Base-by-base conservation (phyloP, 129 eudicot species). In the Flaveria sonorensis region DNA sequence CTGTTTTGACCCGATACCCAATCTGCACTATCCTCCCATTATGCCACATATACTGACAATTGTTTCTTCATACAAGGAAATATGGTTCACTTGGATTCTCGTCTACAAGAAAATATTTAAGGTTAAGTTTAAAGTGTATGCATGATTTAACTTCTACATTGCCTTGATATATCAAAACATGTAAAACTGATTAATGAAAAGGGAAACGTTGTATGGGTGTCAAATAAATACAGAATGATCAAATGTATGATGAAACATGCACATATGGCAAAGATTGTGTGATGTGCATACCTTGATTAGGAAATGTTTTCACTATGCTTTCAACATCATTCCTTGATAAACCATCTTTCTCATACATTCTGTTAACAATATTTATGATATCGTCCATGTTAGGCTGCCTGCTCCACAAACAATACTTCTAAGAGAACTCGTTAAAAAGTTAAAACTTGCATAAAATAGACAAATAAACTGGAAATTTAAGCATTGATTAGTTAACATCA, bases 291-390 rank as follows among this genome's bases (percentile, higher is more conserved):
- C 98, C 98, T 94, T 94, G 97, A 85, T 94, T 89, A 61, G 98
- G 98, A 84, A 94, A 94, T 68, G 94, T 87, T 46, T 81, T 77
- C 57, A 91, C 98, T 73, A 94, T 68, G 70, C 66, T 76, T 66
- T 74, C 79, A 77, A 94, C 98, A 81, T 91, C 96, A 67, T 87
- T 88, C 87, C 45, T 84, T 70, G 92, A 87, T 77, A 94, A 86
- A 71, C 97, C 97, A 80, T 94, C 97, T 83, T 89, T 94, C 93
- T 88, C 92, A 55, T 94, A 94, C 97, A 91, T 94, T 82, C 98
- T 88, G 47, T 80, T 56, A 56, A 94, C 97, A 87, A 94, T 89
- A 81, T 94, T 94, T 65, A 94, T 78, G 83, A 94, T 94, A 81
- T 94, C 98, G 68, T 94, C 96, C 26, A 83, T 82, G 30, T 82